phyloP scores from a whole-genome alignment of 352 stramenopile species.

The Ophiocytium majus region DNA sequence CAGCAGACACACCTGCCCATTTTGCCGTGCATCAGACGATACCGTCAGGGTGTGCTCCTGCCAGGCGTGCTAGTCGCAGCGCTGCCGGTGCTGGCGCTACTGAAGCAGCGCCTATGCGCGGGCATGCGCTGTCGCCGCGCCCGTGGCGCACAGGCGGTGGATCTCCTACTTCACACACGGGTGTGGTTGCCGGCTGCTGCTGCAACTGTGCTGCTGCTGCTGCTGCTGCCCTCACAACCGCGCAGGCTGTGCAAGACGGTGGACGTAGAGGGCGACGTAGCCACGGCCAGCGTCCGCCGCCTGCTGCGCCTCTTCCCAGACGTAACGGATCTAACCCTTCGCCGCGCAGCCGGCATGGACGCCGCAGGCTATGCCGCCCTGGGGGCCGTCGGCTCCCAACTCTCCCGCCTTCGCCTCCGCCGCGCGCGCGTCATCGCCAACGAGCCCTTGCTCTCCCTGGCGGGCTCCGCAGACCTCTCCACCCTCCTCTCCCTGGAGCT shows the following conservation, averaged over 20 bases:
- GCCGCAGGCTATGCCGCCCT: slow-evolving; percentile 35
- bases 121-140: no score
- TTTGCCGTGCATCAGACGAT: no score
- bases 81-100: no score
- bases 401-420: background rate
- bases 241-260: slow-evolving; percentile 9
- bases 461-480: slow-evolving; percentile 18
- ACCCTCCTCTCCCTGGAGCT: background rate
- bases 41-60: no score
- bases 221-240: no score
- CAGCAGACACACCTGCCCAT: no score
- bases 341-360: slow-evolving; percentile 35
- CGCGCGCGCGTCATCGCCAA: background rate
- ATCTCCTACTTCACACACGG: no score
- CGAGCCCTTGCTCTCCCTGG: background rate
- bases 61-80: no score
- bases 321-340: slow-evolving; percentile 42
- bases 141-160: no score
- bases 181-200: no score
- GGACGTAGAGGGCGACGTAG: background rate
- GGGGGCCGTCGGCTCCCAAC: slow-evolving; percentile 25
- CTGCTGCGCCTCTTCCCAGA: slow-evolving; percentile 37
- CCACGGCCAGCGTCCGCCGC: slow-evolving; percentile 26
- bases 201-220: no score
- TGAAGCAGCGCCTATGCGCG: no score